Conservation (phyloP, 306 rosid species). For the Macrotyloma uniflorum region DNA sequence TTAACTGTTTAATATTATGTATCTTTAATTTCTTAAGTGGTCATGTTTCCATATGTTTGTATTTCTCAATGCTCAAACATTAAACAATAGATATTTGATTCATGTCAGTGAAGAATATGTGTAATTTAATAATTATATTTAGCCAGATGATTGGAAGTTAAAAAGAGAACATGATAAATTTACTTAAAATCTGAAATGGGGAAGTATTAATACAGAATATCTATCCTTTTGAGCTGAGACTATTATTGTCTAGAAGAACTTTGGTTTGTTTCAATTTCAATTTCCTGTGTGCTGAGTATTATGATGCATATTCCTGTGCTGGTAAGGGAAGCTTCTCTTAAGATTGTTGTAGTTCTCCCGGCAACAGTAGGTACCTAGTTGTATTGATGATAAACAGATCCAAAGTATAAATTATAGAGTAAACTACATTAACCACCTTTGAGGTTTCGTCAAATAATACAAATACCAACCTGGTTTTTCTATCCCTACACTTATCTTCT, state of each 20-base stretch:
- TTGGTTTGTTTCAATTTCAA: constrained; percentile 4
- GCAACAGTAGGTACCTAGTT: not conserved
- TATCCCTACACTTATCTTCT: no score
- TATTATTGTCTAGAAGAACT: not conserved
- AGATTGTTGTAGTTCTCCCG: not conserved
- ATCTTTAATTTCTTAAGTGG: constrained; percentile 24
- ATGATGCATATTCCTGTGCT: not conserved
- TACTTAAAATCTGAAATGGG: not conserved
- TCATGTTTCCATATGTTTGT: constrained; percentile 12
- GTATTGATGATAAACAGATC: not conserved
- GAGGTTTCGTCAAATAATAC: no score
- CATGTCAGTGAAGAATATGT: constrained; percentile 14
- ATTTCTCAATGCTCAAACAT: not conserved
- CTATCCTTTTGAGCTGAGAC: not conserved
- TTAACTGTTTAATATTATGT: constrained; percentile 18
- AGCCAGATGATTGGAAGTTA: constrained; percentile 8
- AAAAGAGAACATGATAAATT: not conserved
- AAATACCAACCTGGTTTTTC: no score
- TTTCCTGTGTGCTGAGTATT: not conserved
- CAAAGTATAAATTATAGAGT: not conserved
- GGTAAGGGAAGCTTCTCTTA: not conserved
- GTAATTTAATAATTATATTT: not conserved
- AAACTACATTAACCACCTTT: no score
- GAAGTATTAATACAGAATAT: not conserved
- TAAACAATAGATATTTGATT: not conserved